Conservation (phyloP, 2,329 filamentous ascomycete species). For the Fusarium irregulare region DNA sequence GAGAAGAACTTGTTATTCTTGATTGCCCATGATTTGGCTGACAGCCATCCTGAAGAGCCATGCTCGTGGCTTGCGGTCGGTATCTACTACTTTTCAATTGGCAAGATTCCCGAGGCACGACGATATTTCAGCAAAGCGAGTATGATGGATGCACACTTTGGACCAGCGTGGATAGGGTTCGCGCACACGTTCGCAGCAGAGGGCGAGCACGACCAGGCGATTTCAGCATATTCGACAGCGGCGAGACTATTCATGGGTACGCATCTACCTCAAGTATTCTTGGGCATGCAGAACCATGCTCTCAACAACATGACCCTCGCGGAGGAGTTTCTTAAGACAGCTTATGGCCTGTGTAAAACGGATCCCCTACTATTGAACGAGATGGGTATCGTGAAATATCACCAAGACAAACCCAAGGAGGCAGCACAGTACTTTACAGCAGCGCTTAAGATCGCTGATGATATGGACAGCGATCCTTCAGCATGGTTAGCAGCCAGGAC, state of each 20-base stretch:
- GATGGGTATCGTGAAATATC: slow-evolving; percentile 94
- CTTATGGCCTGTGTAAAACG: slow-evolving; percentile 82
- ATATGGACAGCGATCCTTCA: slow-evolving; percentile 83
- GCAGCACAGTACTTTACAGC: slow-evolving; percentile 82
- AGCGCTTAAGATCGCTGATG: slow-evolving; percentile 80
- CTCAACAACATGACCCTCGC: slow-evolving; percentile 95
- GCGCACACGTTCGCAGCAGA: slow-evolving; percentile 98
- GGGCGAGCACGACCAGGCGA: slow-evolving; percentile 97
- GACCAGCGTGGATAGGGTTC: slow-evolving; percentile 98
- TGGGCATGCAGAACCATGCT: slow-evolving; percentile 98
- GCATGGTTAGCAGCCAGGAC: slow-evolving; percentile 87
- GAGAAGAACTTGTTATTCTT: slow-evolving; percentile 91
- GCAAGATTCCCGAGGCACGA: slow-evolving; percentile 90
- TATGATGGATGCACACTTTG: slow-evolving; percentile 97
- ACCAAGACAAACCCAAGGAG: slow-evolving; percentile 81
- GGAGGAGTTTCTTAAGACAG: slow-evolving; percentile 92
- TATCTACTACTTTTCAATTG: slow-evolving; percentile 91
- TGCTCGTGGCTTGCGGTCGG: slow-evolving; percentile 95
- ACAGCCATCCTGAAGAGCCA: slow-evolving; percentile 89
- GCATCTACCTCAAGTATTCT: slow-evolving; percentile 92
- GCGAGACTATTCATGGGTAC: slow-evolving; percentile 96
- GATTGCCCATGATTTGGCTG: slow-evolving; percentile 90
- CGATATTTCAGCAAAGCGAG: slow-evolving; percentile 98
- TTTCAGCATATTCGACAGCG: slow-evolving; percentile 96
- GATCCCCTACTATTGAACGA: slow-evolving; percentile 95